Percentiles rank a stretch among this genome's conserved stretches.
phyloP scores from a whole-genome alignment of 176 grass and related monocot genomes.

The Oryza coarctata region DNA sequence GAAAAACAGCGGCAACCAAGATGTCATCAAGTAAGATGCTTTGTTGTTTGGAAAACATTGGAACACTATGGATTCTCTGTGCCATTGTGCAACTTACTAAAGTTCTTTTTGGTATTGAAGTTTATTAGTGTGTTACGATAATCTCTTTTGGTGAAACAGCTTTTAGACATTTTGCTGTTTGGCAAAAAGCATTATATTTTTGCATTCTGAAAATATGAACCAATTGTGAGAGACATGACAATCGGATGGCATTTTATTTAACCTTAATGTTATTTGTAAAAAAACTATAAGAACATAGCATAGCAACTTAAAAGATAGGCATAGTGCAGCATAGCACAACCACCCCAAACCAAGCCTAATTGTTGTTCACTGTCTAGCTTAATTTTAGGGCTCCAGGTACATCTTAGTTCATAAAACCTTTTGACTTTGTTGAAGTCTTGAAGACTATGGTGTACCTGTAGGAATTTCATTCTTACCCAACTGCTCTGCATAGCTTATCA shows the following conservation, averaged over 20 bases:
- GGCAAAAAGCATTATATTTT: not conserved
- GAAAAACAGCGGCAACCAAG: slow-evolving; percentile 65
- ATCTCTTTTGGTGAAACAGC: too few species aligned
- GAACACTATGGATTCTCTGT: slow-evolving; percentile 10
- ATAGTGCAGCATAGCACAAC: not conserved
- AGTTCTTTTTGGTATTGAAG: not conserved
- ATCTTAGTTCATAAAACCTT: slow-evolving; percentile 9
- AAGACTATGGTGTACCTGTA: not conserved
- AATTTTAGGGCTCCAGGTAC: slow-evolving; percentile 1
- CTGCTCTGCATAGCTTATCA: not conserved
- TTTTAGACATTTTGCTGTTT: not conserved
- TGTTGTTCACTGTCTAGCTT: slow-evolving; percentile 7
- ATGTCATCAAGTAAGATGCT: slow-evolving; percentile 80
- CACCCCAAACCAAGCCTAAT: not conserved
- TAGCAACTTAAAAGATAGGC: not conserved
- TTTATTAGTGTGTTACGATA: not conserved
- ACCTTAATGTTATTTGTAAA: not conserved
- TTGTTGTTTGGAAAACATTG: not conserved
- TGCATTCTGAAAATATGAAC: not conserved
- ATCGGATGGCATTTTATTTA: not conserved
- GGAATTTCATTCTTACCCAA: not conserved
- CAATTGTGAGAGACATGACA: not conserved
- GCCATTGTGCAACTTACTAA: not conserved
- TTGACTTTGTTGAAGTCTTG: slow-evolving; percentile 16
- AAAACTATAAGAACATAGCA: not conserved